A percentile compares a stretch with the other conserved stretches of the same genome.
These are phyloP conservation scores for Heliamphora pulchella DNA, from an alignment of 179 eudicot genomes.

Conservation along the genomic window DNA sequence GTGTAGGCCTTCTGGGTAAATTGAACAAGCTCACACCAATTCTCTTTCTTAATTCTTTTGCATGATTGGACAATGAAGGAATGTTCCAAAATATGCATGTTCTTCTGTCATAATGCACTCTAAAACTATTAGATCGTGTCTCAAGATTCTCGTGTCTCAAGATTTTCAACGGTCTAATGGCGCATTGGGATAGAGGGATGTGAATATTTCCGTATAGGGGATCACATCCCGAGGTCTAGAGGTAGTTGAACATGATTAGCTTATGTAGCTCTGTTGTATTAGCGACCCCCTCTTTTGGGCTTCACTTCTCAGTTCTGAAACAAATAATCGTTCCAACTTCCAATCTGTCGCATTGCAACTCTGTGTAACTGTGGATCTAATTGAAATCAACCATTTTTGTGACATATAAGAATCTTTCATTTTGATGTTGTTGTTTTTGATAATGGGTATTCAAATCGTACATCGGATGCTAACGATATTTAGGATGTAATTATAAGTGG, in stretches of 20 bases:
- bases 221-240: not conserved
- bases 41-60: constrained; percentile 21
- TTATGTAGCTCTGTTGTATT: constrained; percentile 13
- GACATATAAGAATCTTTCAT: constrained; percentile 5
- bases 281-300: not conserved
- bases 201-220: too few relatives aligned
- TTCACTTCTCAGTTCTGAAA: not conserved
- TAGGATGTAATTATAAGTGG: too few relatives aligned
- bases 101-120: too few relatives aligned
- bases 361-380: constrained; percentile 23
- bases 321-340: constrained; percentile 13
- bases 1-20: constrained; percentile 46
- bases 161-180: too few relatives aligned
- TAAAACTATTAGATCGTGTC: too few relatives aligned
- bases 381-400: constrained; percentile 19
- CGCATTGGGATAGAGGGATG: too few relatives aligned
- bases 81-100: too few relatives aligned
- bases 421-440: not conserved
- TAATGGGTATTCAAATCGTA: not conserved
- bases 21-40: not conserved
- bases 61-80: not conserved
- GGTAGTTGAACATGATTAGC: constrained; percentile 17
- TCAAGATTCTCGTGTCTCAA: too few relatives aligned
- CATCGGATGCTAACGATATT: too few relatives aligned
- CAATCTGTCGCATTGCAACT: constrained; percentile 5